Evolutionary conservation across 1,284 basidiomycete genomes (phyloP).

Genomic region (Rhodotorula sp.): DNA sequence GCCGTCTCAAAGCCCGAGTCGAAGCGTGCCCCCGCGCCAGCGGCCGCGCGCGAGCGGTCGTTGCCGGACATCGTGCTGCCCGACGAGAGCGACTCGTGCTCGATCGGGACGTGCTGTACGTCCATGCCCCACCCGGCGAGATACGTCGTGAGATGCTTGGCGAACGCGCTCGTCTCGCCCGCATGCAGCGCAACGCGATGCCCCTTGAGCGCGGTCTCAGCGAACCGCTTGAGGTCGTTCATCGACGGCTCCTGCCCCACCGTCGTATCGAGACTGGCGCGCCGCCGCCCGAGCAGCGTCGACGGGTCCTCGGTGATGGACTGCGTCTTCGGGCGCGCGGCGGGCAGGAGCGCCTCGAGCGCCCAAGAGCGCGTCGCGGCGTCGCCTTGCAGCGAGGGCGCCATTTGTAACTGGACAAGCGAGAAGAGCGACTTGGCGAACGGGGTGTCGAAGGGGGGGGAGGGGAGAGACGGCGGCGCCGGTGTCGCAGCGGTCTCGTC

Average conservation of each 20-base stretch:
- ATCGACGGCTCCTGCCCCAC: slow-evolving; percentile 43
- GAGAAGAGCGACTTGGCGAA: slow-evolving; percentile 31
- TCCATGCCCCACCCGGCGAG: slow-evolving; percentile 93
- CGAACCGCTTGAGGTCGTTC: slow-evolving; percentile 70
- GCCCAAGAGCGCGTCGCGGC: slow-evolving; percentile 22
- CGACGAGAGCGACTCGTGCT: slow-evolving; percentile 42
- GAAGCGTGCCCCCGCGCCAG: slow-evolving; percentile 17
- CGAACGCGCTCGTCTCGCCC: slow-evolving; percentile 77
- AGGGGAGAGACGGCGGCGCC: slow-evolving; percentile 45
- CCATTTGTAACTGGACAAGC: slow-evolving; percentile 18
- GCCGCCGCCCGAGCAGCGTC: slow-evolving; percentile 49
- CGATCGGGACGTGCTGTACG: slow-evolving; percentile 72
- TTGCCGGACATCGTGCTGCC: slow-evolving; percentile 6
- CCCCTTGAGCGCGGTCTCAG: slow-evolving; percentile 70
- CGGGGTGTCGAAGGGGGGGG: slow-evolving; percentile 26
- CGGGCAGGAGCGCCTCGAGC: slow-evolving; percentile 28
- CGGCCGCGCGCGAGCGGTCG: not conserved
- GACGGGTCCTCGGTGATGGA: slow-evolving; percentile 24
- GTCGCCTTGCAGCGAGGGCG: not conserved
- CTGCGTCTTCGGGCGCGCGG: slow-evolving; percentile 22
- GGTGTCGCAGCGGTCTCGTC: slow-evolving; percentile 4
- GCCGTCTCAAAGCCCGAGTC: slow-evolving; percentile 45
- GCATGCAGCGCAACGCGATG: slow-evolving; percentile 80
- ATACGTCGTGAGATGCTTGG: slow-evolving; percentile 84
- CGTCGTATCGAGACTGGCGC: slow-evolving; percentile 50